Base-by-base conservation (phyloP, 1,284 basidiomycete species). In the Ustilago lituana region DNA sequence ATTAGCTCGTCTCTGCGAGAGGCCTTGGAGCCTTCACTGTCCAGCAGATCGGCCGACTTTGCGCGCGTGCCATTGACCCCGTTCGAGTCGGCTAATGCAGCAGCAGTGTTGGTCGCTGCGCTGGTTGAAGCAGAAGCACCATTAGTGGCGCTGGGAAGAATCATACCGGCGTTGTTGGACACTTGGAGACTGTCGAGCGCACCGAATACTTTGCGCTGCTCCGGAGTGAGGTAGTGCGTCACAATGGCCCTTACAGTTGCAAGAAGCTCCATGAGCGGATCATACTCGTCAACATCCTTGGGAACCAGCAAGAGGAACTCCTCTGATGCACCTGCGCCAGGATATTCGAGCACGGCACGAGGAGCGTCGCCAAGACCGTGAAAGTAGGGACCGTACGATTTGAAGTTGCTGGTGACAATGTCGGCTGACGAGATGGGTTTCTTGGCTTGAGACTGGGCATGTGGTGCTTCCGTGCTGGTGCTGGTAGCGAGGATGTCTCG, bases 261-360 rank as follows among this genome's bases (percentile, higher is more conserved):
- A 2, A 81, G 66, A 0, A 81, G 65, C 46, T 81, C 80, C 29
- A 77, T 68, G 19, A 81, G 43, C 7, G 80, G 80, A 32, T 81
- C 80, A 46, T 81, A 81, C 46, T 81, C 80, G 50, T 81, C 78
- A 2, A 51, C 23, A 33, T 77, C 74, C 19, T 69, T 66, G n/a
- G 80, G 77, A 0, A 77, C 77, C 4, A 80, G 49, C 14, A 81
- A 67, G 17, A 70, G 36, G 24, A 61, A 74, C 39, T 72, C 63
- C 53, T 81, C 79, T 4, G 44, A 51, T 0, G 73, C 73, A 15
- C 48, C 71, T 0, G 36, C 9, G 3, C 75, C 74, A 9, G 78
- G 78, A 57, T 80, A 78, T 41, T 73, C 60, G n/a, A 79, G 64
- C 19, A 57, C 54, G 8, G 70, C 69, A 3, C 63, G 43, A 2